Base-by-base conservation (phyloP, 768 basidiomycete species). In the Boletus reticuloceps region DNA sequence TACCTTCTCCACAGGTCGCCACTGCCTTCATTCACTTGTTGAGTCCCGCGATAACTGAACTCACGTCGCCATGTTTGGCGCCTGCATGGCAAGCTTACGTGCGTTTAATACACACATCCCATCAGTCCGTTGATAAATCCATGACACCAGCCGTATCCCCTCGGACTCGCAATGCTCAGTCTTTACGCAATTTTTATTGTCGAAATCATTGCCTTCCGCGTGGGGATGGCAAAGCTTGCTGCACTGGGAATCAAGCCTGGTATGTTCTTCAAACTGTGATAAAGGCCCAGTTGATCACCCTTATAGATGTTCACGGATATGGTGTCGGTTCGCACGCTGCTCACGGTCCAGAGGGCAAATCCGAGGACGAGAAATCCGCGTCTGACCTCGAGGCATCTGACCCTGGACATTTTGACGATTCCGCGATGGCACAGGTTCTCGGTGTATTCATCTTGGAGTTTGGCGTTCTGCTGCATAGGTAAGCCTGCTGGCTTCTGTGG, bases 361-460 rank as follows among this genome's bases (percentile, higher is more conserved):
- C 1, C 1, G 53, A 9, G 16, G 55, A 64, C 9, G 51, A 61
- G 9, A 61, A 59, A 29, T 53, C 46, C 10, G 6, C 9, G 2
- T 44, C 69, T 27, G 74, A 77, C 54, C 47, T 68, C 17, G 74
- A 75, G 45, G 58, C 45, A 3, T 60, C 60, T 7, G 25, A 56
- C 41, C 32, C 51, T 29, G 41, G 17, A 9, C 45, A 61, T 32
- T 64, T 70, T 5, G 70, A 77, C 46, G 79, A 84, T 38, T 74
- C 74, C 19, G 72, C 81, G 4, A 53, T 74, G 10, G 85, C 91
- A 3, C 93, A 95, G 68, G 71, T 94, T 37, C 78, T 97, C 45
- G 94, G 94, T 14, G 80, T 99, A 45, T 91, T 82, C 34, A 94
- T 98, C 54, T 77, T 99, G 45, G 96, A 99, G 68, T 96, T 97